A percentile compares a stretch with the other conserved stretches of the same genome.
Evolutionary conservation across 768 basidiomycete species (phyloP).

Genomic region (Hortiboletus campestris): DNA sequence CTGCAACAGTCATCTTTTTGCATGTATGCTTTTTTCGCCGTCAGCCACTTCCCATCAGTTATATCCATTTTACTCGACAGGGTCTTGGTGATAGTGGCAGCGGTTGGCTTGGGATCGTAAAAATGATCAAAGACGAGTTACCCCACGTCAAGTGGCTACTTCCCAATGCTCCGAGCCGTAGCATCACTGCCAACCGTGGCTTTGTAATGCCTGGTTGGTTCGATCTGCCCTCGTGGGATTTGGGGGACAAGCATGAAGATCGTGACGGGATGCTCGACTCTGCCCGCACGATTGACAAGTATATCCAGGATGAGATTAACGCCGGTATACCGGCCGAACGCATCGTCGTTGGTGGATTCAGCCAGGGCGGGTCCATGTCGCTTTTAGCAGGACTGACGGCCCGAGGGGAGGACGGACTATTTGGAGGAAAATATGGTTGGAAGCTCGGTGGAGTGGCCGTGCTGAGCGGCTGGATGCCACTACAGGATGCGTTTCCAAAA

Average conservation of each 20-base stretch:
- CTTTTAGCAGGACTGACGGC: slow-evolving; percentile 63
- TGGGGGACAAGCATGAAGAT: slow-evolving; percentile 61
- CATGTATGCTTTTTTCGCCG: slow-evolving; percentile 56
- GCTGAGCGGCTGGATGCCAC: slow-evolving; percentile 79
- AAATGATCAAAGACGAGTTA: slow-evolving; percentile 58
- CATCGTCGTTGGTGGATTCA: slow-evolving; percentile 87
- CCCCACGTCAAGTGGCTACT: slow-evolving; percentile 88
- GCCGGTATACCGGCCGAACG: slow-evolving; percentile 64
- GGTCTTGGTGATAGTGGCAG: slow-evolving; percentile 73
- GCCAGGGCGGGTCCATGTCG: slow-evolving; percentile 79
- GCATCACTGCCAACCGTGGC: slow-evolving; percentile 77
- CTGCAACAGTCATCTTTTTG: slow-evolving; percentile 85
- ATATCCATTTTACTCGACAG: slow-evolving; percentile 34
- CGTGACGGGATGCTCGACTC: slow-evolving; percentile 56
- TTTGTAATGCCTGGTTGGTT: slow-evolving; percentile 78
- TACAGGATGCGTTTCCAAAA: slow-evolving; percentile 61
- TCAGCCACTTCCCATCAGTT: background rate
- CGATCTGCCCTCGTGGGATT: slow-evolving; percentile 68
- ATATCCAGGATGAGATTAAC: slow-evolving; percentile 75
- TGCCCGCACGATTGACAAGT: slow-evolving; percentile 54
- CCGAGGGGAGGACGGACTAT: slow-evolving; percentile 25
- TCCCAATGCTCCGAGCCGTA: slow-evolving; percentile 33
- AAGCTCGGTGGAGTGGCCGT: slow-evolving; percentile 70
- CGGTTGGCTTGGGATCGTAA: slow-evolving; percentile 77
- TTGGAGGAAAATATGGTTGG: slow-evolving; percentile 40